These are phyloP conservation scores for Hymenoscyphus fraxineus DNA, from an alignment of 2,329 filamentous ascomycete species.

Conservation along the genomic window DNA sequence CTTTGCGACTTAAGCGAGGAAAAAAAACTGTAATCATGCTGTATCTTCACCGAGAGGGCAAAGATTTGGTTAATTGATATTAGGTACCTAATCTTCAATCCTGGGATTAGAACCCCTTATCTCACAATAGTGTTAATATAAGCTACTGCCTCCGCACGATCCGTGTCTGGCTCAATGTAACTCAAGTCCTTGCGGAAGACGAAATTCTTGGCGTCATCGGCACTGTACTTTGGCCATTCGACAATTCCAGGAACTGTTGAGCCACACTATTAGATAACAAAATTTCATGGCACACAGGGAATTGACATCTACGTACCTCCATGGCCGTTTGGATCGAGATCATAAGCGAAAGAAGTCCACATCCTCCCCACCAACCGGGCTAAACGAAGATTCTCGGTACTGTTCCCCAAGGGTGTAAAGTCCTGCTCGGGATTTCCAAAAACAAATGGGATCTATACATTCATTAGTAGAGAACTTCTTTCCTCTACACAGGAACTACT, in stretches of 20 bases:
- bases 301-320: not conserved
- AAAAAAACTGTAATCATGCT: not conserved
- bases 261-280: too few species aligned
- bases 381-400: not conserved
- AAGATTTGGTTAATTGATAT: not conserved
- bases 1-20: not conserved
- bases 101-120: not conserved
- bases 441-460: not conserved
- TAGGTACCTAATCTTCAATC: not conserved
- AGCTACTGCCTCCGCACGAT: not conserved
- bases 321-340: not conserved
- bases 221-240: not conserved
- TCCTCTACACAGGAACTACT: too few species aligned
- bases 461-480: not conserved
- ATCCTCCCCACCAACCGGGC: not conserved
- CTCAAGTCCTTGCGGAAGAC: not conserved
- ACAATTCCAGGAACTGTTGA: not conserved
- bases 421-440: not conserved
- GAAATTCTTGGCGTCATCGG: constrained; percentile 1
- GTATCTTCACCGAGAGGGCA: not conserved
- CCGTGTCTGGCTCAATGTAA: not conserved
- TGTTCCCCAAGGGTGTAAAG: not conserved
- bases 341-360: not conserved
- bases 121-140: not conserved
- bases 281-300: too few species aligned